A percentile compares a stretch with the other conserved stretches of the same genome.
These are phyloP conservation scores for Candida sp. DNA, from an alignment of 1,139 yeast species.

Conservation along the genomic window DNA sequence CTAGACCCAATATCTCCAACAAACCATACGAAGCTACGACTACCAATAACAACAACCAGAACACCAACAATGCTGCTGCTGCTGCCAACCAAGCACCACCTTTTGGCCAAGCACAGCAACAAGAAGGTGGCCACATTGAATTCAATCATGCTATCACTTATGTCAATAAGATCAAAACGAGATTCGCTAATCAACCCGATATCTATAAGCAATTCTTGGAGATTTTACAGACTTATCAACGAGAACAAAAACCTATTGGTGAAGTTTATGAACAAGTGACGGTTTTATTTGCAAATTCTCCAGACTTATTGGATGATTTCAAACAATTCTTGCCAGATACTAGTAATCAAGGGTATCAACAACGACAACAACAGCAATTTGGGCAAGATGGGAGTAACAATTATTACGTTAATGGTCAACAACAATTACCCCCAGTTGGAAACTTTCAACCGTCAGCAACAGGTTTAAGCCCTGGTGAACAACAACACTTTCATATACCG, in stretches of 20 bases:
- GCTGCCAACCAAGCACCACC: slow-evolving; percentile 3
- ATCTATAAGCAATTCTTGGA: slow-evolving; percentile 93
- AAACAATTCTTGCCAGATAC: slow-evolving; percentile 94
- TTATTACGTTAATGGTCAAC: slow-evolving; percentile 22
- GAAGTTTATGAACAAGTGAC: slow-evolving; percentile 96
- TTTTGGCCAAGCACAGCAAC: slow-evolving; percentile 9
- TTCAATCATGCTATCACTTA: slow-evolving; percentile 96
- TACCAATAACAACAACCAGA: slow-evolving; percentile 13
- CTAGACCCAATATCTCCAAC: slow-evolving; percentile 51
- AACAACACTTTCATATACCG: slow-evolving; percentile 13
- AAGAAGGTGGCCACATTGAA: slow-evolving; percentile 78
- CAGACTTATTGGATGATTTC: slow-evolving; percentile 91
- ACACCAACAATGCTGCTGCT: slow-evolving; percentile 9
- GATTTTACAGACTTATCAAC: slow-evolving; percentile 91
- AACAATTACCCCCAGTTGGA: slow-evolving; percentile 92
- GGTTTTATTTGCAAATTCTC: slow-evolving; percentile 83
- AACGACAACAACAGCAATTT: slow-evolving; percentile 10
- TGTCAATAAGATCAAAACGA: slow-evolving; percentile 91
- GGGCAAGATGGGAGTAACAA: slow-evolving; percentile 11
- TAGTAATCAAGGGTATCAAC: slow-evolving; percentile 36
- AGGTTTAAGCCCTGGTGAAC: slow-evolving; percentile 20
- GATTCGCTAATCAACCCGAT: slow-evolving; percentile 94
- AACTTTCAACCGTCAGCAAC: slow-evolving; percentile 72
- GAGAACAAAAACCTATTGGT: slow-evolving; percentile 92
- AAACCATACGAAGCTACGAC: slow-evolving; percentile 22